These are phyloP conservation scores for Phytophthora ramorum DNA, from an alignment of 352 stramenopile genomes.

Conservation along the genomic window DNA sequence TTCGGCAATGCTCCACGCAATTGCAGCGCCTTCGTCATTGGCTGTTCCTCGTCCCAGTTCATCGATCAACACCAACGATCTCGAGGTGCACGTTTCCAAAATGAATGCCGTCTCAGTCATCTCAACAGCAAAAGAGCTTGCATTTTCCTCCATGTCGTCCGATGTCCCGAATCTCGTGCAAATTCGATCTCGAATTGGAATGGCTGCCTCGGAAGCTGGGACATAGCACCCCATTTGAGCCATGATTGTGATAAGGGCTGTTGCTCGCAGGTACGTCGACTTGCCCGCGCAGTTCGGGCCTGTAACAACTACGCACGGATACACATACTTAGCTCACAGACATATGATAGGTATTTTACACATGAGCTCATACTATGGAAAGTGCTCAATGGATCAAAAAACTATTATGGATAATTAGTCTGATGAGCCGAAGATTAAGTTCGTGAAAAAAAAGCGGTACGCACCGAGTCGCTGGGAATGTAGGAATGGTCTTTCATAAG, in stretches of 20 bases:
- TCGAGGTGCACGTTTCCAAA: slow-evolving; percentile 70
- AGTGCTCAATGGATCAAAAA: slow-evolving; percentile 75
- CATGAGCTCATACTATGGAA: slow-evolving; percentile 62
- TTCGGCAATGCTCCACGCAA: slow-evolving; percentile 92
- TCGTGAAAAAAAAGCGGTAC: background rate
- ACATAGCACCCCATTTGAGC: slow-evolving; percentile 93
- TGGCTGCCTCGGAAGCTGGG: slow-evolving; percentile 76
- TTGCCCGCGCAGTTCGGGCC: slow-evolving; percentile 93
- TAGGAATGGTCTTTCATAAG: slow-evolving; percentile 75
- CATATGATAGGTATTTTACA: background rate
- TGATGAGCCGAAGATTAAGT: background rate
- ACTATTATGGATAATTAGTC: slow-evolving; percentile 38
- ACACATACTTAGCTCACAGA: slow-evolving; percentile 15
- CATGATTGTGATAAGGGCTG: slow-evolving; percentile 91
- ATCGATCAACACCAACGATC: slow-evolving; percentile 90
- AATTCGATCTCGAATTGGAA: slow-evolving; percentile 90
- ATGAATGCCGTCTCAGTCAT: slow-evolving; percentile 93
- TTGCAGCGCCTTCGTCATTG: slow-evolving; percentile 88
- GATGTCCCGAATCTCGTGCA: slow-evolving; percentile 92
- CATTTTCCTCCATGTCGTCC: slow-evolving; percentile 95
- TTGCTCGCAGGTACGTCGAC: slow-evolving; percentile 86
- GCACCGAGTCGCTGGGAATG: slow-evolving; percentile 87
- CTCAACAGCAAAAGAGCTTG: slow-evolving; percentile 92
- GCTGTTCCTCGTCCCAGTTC: slow-evolving; percentile 92
- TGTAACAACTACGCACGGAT: slow-evolving; percentile 73